Base-by-base conservation (phyloP, 768 basidiomycete species). In the Myochromella boudieri region DNA sequence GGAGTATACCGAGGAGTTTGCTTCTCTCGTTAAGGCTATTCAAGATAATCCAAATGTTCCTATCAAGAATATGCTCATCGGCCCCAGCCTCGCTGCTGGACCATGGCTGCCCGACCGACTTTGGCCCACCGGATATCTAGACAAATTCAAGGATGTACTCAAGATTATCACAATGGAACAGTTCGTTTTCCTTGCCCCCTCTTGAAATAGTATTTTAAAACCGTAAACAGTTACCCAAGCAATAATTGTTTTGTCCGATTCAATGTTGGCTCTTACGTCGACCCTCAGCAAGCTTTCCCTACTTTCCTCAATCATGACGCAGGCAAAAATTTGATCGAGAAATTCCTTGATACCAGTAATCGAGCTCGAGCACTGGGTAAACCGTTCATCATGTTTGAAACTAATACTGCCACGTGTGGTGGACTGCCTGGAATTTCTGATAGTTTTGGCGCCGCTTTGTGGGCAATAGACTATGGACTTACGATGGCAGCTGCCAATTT, bases 341-440 rank as follows among this genome's bases (percentile, higher is more conserved):
- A 68, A 9, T 91, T 87, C 62, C 56, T 77, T 9, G 70, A 70
- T 48, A 76, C 79, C 0, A 69, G 78, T 1, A 53, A 54, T 46
- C 68, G 74, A 6, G 81, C 82, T 1, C 67, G 70, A 42, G 63
- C 63, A 0, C 63, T 62, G 1, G 61, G 64, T 0, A 77, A 75
- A 55, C 78, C 77, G 1, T 68, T 85, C 42, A 61, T 84, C 38
- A 84, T 87, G 82, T 77, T 86, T 51, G 85, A 87, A 59, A 85
- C 81, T 3, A 86, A 85, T 56, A 78, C 78, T 3, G 83, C 82
- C 2, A 78, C 77, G 32, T 86, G 84, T 65, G 83, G 81, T 60
- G 84, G 85, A 4, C 83, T 85, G 60, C 66, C 77, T 15, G 85
- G 84, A 1, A 63, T 85, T 11, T 78, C 75, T 28, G 79, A 86